Conservation (phyloP, 2,329 filamentous ascomycete species). For the Uncinocarpus reesii region DNA sequence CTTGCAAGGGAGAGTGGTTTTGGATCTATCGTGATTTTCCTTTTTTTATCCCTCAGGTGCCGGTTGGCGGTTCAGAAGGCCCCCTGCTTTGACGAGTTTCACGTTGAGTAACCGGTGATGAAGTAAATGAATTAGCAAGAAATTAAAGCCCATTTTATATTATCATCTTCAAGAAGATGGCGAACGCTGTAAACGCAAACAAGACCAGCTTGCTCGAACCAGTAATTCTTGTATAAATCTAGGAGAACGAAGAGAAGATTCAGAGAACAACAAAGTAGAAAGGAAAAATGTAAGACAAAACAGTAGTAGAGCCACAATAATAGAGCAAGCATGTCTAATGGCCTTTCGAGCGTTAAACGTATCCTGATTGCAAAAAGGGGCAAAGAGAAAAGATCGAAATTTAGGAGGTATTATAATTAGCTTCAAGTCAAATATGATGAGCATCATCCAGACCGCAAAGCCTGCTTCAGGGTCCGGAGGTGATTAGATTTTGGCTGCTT, state of each 20-base stretch:
- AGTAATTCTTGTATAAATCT: background rate
- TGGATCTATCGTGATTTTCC: slow-evolving; percentile 29
- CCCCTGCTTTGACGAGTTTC: no score
- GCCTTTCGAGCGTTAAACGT: no score
- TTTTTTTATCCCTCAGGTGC: background rate
- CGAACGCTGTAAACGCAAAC: background rate
- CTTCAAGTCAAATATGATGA: background rate
- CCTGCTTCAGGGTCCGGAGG: background rate
- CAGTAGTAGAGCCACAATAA: no score
- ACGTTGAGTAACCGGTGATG: no score
- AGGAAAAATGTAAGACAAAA: no score
- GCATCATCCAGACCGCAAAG: background rate
- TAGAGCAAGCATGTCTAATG: no score
- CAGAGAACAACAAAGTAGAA: no score
- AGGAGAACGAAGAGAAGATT: background rate
- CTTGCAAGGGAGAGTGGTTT: slow-evolving; percentile 40
- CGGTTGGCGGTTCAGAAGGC: no score
- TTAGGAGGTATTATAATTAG: no score
- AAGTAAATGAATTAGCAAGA: background rate
- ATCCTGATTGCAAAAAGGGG: no score
- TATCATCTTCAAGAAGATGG: background rate
- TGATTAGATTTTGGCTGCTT: no score
- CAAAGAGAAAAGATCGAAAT: no score
- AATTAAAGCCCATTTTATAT: background rate
- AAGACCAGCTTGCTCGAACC: background rate